Evolutionary conservation across 2,329 filamentous ascomycete genomes (phyloP).

Genomic region (Apiospora phragmitis): DNA sequence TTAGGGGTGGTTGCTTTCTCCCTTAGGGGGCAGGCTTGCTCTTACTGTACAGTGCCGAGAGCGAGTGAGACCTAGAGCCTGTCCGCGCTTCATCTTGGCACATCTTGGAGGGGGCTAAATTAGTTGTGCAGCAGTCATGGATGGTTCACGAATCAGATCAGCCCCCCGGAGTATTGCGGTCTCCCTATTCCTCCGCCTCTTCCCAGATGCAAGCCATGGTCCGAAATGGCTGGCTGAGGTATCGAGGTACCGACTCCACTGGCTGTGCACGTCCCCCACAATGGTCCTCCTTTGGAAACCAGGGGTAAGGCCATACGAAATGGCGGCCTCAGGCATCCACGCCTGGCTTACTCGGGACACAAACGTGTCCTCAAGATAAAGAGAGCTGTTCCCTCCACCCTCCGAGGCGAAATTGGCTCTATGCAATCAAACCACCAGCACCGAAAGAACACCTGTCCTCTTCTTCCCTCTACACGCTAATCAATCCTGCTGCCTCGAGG

Average conservation of each 20-base stretch:
- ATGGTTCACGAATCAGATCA: background rate
- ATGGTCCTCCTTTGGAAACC: constrained; percentile 4
- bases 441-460: constrained; percentile 18
- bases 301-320: background rate
- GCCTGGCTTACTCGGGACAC: background rate
- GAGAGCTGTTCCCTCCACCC: constrained; percentile 16
- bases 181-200: background rate
- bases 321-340: constrained; percentile 1
- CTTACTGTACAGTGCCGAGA: background rate
- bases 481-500: constrained; percentile 13
- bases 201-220: background rate
- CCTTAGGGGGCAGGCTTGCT: background rate
- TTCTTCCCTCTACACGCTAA: background rate
- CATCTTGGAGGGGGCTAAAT: background rate
- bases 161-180: background rate
- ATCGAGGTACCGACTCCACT: background rate
- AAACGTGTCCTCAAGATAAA: constrained; percentile 29
- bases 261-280: background rate
- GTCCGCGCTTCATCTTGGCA: constrained; percentile 2
- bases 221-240: background rate
- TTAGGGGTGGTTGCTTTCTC: background rate
- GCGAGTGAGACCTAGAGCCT: background rate
- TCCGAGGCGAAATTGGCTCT: background rate
- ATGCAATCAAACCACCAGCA: background rate
- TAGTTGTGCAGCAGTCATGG: background rate